These are phyloP conservation scores for Aristolochia fimbriata DNA, from an alignment of 164 flowering plant species.

Conservation along the genomic window DNA sequence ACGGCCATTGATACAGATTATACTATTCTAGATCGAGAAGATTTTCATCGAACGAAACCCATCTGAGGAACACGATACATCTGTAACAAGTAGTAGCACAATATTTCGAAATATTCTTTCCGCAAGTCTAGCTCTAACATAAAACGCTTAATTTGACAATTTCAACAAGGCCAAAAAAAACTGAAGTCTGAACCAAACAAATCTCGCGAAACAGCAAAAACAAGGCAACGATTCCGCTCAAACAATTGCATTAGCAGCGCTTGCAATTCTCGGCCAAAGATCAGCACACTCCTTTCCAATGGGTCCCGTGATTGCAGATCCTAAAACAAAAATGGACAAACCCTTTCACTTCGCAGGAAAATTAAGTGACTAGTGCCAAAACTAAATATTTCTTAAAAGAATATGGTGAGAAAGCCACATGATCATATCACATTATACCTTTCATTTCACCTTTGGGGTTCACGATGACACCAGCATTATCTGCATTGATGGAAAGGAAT, in stretches of 20 bases:
- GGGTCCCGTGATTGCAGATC: constrained; percentile 45
- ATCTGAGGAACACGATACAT: too few species aligned
- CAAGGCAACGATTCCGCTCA: constrained; percentile 1
- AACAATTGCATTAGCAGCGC: constrained; percentile 46
- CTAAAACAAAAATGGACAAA: constrained; percentile 8
- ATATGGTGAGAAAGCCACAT: too few species aligned
- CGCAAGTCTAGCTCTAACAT: too few species aligned
- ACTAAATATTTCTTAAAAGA: too few species aligned
- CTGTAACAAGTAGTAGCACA: too few species aligned
- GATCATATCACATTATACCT: constrained; percentile 32
- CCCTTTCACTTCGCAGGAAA: background rate
- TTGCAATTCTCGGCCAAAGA: constrained; percentile 46
- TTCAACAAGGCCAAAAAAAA: background rate
- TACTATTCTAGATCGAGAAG: too few species aligned
- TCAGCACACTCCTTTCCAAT: constrained; percentile 54
- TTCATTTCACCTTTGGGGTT: constrained; percentile 80
- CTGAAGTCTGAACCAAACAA: background rate
- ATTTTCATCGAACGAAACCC: too few species aligned
- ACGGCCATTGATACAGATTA: too few species aligned
- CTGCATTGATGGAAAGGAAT: constrained; percentile 20
- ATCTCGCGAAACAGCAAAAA: too few species aligned
- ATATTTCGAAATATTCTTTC: too few species aligned
- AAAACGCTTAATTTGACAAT: background rate
- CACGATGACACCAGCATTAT: constrained; percentile 70
- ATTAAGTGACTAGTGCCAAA: background rate